Base-by-base conservation (phyloP, 2,329 filamentous ascomycete genomes). In the Colletotrichum australisinense region DNA sequence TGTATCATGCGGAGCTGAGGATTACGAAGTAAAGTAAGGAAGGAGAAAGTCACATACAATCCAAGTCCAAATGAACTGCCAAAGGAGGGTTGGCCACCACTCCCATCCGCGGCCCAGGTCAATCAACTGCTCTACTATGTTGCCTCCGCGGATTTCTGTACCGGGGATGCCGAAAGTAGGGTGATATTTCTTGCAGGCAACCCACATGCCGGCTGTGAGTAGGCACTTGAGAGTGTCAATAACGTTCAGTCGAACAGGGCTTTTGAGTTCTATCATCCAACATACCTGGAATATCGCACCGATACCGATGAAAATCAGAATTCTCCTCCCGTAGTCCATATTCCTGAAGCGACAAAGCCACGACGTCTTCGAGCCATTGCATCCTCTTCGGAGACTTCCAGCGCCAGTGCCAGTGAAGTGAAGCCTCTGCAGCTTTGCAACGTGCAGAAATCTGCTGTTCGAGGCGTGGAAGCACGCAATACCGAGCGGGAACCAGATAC, bases 381-480 rank as follows among this genome's bases (percentile, higher is more conserved):
- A 81, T n/a, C 66, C 70, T 30, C 66, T 42, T 14, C 32, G 60
- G 12, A 24, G 6, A 42, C 38, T 35, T 0, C n/a, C 42, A 22
- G 49, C 55, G 14, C 74, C 66, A 4, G 24, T 58, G 1, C 12
- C 52, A 11, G 49, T 46, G 38, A 74, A 72, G 26, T 70, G 73
- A 24, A 74, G 35, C 75, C 84, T 86, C 78, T 90, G 88, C 22
- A 85, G 76, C 74, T 83, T 84, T 62, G 87, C 88, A 49, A 89
- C 81, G 70, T 87, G 82, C 12, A 89, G 82, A 63, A 90, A 86
- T 26, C 88, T 86, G 63, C 81, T 83, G 77, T 90, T 89, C 65
- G 86, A 87, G 22, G 87, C 89, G 74, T 91, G 89, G 78, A 91
- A 91, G 5, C 90, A 78, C 3, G 88, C 89, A 53, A 91, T 87